A percentile compares a stretch with the other conserved stretches of the same genome.
These are phyloP conservation scores for Euryodendron excelsum DNA, from an alignment of 148 eudicot genomes.

Conservation along the genomic window DNA sequence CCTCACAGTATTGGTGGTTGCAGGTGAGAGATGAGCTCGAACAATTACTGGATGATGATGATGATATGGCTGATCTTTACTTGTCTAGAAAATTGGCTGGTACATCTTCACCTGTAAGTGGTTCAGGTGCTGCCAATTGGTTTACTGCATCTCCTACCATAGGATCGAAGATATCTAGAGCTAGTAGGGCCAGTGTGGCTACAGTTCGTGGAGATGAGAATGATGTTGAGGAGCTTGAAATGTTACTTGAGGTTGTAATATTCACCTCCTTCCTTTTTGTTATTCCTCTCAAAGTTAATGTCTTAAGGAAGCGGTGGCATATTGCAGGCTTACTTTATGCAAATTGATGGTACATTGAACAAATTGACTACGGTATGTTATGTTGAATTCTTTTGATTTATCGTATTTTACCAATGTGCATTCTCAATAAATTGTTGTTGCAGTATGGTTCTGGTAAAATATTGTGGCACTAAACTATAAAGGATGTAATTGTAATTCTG, in stretches of 20 bases:
- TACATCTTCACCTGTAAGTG: constrained; percentile 59
- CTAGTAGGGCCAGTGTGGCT: constrained; percentile 60
- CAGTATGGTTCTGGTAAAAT: not conserved
- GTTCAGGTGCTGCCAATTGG: constrained; percentile 45
- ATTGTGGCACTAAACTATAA: not conserved
- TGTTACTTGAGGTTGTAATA: constrained; percentile 64
- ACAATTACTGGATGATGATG: constrained; percentile 75
- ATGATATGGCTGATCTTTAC: constrained; percentile 80
- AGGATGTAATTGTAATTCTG: not conserved
- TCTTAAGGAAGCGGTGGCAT: constrained; percentile 13
- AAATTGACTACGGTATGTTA: constrained; percentile 62
- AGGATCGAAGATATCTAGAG: constrained; percentile 60
- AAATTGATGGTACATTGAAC: constrained; percentile 67
- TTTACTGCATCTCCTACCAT: constrained; percentile 52
- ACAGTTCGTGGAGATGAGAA: constrained; percentile 63
- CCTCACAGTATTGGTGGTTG: constrained; percentile 12
- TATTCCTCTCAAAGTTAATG: constrained; percentile 8
- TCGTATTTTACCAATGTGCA: not conserved
- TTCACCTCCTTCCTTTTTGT: not conserved
- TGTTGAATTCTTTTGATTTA: not conserved
- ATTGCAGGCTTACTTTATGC: constrained; percentile 79
- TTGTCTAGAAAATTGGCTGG: constrained; percentile 57
- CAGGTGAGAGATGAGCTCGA: constrained; percentile 86
- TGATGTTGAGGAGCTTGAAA: constrained; percentile 80
- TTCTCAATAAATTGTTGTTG: not conserved